Conservation (phyloP, 257 asterid genomes). For the Coffea eugenioides region DNA sequence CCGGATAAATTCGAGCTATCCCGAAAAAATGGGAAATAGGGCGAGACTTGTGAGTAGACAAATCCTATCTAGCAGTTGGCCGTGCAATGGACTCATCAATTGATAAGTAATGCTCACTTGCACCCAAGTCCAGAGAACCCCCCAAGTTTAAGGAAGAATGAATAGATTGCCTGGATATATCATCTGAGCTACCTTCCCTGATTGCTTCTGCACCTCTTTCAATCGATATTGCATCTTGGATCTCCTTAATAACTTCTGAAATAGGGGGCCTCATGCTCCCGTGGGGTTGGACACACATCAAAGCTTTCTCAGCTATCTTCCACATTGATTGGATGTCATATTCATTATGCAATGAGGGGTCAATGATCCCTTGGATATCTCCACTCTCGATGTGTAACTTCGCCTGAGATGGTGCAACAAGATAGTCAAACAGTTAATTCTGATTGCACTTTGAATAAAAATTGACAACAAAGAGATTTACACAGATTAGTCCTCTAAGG, state of each 20-base stretch:
- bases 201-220: slow-evolving; percentile 67
- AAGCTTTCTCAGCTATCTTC: slow-evolving; percentile 98
- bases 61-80: slow-evolving; percentile 75
- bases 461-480: neutral
- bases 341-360: slow-evolving; percentile 55
- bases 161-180: slow-evolving; percentile 69
- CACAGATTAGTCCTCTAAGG: neutral
- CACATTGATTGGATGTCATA: slow-evolving; percentile 97
- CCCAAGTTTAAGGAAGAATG: slow-evolving; percentile 72
- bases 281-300: slow-evolving; percentile 94
- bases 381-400: slow-evolving; percentile 93
- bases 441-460: neutral
- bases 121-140: slow-evolving; percentile 61
- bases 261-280: slow-evolving; percentile 95
- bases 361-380: slow-evolving; percentile 92
- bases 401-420: slow-evolving; percentile 40
- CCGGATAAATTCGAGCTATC: neutral
- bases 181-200: slow-evolving; percentile 82
- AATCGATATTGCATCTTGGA: slow-evolving; percentile 78
- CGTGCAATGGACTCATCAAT: slow-evolving; percentile 72
- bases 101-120: slow-evolving; percentile 64
- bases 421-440: neutral
- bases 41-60: neutral
- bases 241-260: slow-evolving; percentile 91
- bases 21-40: neutral